Conservation (phyloP, 805 yeast species). For the Yarrowia sp. region DNA sequence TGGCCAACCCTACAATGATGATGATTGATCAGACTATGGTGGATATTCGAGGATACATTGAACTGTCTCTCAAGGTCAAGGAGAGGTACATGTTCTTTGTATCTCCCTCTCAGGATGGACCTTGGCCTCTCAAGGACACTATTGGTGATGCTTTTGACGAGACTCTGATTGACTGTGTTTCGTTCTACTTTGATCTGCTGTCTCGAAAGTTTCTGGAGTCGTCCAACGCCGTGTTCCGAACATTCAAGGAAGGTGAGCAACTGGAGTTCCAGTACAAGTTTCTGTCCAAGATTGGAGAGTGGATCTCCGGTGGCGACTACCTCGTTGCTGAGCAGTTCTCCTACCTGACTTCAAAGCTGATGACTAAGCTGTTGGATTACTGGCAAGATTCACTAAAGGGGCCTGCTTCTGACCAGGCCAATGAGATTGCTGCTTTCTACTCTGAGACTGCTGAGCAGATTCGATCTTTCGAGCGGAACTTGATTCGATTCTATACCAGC, state of each 20-base stretch:
- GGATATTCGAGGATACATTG: constrained; percentile 79
- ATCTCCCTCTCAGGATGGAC: constrained; percentile 59
- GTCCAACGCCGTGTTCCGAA: constrained; percentile 67
- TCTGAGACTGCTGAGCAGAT: constrained; percentile 52
- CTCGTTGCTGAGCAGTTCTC: constrained; percentile 81
- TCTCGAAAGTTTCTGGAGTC: constrained; percentile 81
- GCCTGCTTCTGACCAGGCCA: constrained; percentile 56
- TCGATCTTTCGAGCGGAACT: constrained; percentile 70
- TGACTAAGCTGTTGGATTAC: constrained; percentile 72
- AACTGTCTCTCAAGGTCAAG: constrained; percentile 76
- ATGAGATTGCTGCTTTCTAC: constrained; percentile 61
- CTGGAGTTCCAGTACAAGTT: constrained; percentile 82
- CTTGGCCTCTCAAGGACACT: constrained; percentile 74
- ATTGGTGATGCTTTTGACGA: constrained; percentile 70
- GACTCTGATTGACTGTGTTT: constrained; percentile 74
- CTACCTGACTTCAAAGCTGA: constrained; percentile 67
- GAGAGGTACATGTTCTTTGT: constrained; percentile 65
- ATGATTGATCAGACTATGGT: constrained; percentile 93
- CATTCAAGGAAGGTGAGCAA: constrained; percentile 91
- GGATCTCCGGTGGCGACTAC: constrained; percentile 79
- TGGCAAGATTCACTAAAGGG: constrained; percentile 74
- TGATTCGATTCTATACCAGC: constrained; percentile 72
- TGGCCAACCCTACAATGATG: constrained; percentile 89
- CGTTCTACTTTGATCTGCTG: constrained; percentile 71
- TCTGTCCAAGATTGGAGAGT: constrained; percentile 76